Evolutionary conservation across 495 filamentous ascomycete genomes (phyloP).

Genomic region (Talaromyces borbonicus): DNA sequence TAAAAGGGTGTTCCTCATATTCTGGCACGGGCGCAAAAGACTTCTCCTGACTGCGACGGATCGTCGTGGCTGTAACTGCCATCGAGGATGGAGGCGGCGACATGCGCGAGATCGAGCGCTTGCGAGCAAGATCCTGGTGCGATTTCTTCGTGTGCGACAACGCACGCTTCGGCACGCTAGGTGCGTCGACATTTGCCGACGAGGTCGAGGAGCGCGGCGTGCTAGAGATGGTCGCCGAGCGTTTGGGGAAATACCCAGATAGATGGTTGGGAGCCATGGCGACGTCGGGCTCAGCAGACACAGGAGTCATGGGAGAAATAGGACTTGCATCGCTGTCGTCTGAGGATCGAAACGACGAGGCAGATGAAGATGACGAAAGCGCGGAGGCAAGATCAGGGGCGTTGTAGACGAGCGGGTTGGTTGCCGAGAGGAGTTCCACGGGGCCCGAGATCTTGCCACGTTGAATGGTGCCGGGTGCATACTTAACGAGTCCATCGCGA

Average conservation of each 20-base stretch:
- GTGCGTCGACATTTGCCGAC: conserved; percentile 42
- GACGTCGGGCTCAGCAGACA: conserved; percentile 55
- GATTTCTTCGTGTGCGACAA: conserved; percentile 78
- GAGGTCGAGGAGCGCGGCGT: conserved; percentile 33
- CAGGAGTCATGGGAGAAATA: conserved; percentile 47
- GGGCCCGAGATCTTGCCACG: conserved; percentile 74
- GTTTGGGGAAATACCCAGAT: conserved; percentile 64
- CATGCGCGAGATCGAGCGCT: conserved; percentile 51
- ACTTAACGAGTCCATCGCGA: conserved; percentile 38
- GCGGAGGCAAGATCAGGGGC: conserved; percentile 63
- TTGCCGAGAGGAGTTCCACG: conserved; percentile 80
- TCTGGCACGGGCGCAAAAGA: conserved; percentile 24
- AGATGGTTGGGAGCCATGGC: conserved; percentile 65
- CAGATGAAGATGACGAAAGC: conserved; percentile 41
- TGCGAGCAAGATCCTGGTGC: conserved; percentile 54
- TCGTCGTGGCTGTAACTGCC: conserved; percentile 24
- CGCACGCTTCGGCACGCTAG: conserved; percentile 62
- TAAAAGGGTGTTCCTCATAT: conserved; percentile 38
- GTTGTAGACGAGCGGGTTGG: conserved; percentile 91
- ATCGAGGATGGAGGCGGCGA: conserved; percentile 28
- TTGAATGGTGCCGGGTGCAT: conserved; percentile 37
- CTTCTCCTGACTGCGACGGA: conserved; percentile 27
- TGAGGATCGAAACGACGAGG: conserved; percentile 42
- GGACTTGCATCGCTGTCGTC: conserved; percentile 55
- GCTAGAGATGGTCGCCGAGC: conserved; percentile 32